Evolutionary conservation across 768 basidiomycete species (phyloP).

Genomic region (Botryobasidium botryosum): DNA sequence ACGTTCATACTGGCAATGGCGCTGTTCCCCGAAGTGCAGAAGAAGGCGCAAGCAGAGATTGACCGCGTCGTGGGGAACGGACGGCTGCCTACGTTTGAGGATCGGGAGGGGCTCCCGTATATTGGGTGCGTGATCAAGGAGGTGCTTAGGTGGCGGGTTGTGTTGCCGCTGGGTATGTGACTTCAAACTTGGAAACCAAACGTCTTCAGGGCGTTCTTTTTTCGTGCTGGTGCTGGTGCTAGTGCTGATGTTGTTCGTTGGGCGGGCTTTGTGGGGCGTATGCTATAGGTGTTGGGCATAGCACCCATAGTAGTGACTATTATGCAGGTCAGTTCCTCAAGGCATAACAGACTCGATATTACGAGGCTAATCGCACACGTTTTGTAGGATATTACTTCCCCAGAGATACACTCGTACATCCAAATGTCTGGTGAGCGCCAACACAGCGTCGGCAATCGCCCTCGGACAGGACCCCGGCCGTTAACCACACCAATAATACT

Average conservation of each 20-base stretch:
- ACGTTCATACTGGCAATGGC: constrained; percentile 16
- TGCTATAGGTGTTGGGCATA: no score
- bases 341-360: no score
- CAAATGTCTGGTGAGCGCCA: background rate
- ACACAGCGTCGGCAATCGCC: background rate
- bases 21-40: constrained; percentile 14
- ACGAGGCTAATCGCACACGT: background rate
- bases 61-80: constrained; percentile 14
- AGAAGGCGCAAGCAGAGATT: constrained; percentile 15
- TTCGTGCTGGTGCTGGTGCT: background rate
- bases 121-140: background rate
- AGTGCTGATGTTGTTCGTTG: no score
- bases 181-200: background rate
- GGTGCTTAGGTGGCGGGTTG: background rate
- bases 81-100: constrained; percentile 14
- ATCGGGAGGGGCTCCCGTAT: constrained; percentile 4
- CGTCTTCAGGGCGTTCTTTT: background rate
- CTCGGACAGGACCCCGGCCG: background rate
- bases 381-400: background rate
- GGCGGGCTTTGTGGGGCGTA: no score
- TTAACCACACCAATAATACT: background rate
- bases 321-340: no score
- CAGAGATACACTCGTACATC: background rate
- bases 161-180: background rate
- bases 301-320: no score